Evolutionary conservation across 495 filamentous ascomycete genomes (phyloP).

Genomic region (Talaromyces ruber): DNA sequence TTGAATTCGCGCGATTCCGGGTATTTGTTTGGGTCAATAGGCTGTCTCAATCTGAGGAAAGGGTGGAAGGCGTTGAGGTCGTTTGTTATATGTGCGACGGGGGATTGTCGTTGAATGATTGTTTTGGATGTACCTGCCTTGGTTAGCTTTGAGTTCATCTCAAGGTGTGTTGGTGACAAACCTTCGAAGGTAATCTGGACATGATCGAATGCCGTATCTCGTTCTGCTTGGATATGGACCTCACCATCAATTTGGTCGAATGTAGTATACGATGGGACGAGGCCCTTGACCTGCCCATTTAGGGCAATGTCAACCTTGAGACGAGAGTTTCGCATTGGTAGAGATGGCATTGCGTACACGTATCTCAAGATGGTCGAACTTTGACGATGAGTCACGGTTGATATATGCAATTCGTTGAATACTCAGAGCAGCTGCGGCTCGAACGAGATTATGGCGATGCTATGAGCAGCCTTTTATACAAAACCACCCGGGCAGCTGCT

Average conservation of each 20-base stretch:
- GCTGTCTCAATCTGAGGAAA: conserved; percentile 79
- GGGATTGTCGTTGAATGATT: conserved; percentile 41
- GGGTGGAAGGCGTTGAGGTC: conserved; percentile 46
- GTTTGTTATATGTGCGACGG: conserved; percentile 34
- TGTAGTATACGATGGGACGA: conserved; percentile 47
- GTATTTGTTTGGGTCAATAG: conserved; percentile 58
- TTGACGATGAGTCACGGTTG: too few relatives aligned
- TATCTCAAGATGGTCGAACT: neutral
- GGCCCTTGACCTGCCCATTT: conserved; percentile 22
- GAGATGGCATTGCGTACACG: conserved; percentile 15
- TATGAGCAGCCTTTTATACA: neutral
- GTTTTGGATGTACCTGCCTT: conserved; percentile 36
- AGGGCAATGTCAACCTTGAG: conserved; percentile 29
- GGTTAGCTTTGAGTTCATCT: conserved; percentile 3
- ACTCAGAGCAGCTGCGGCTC: neutral
- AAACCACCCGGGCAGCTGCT: neutral
- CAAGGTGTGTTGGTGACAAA: conserved; percentile 32
- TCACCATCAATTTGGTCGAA: conserved; percentile 51
- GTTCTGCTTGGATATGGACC: conserved; percentile 48
- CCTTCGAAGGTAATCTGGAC: conserved; percentile 79
- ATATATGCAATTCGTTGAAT: neutral
- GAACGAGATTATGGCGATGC: neutral
- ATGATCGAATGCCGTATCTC: conserved; percentile 68
- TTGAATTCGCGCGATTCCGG: conserved; percentile 63
- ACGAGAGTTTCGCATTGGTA: conserved; percentile 15